Percentiles rank a stretch among this genome's conserved stretches.
Conservation (phyloP, 495 filamentous ascomycete species). For the Penicillium nucicola region DNA sequence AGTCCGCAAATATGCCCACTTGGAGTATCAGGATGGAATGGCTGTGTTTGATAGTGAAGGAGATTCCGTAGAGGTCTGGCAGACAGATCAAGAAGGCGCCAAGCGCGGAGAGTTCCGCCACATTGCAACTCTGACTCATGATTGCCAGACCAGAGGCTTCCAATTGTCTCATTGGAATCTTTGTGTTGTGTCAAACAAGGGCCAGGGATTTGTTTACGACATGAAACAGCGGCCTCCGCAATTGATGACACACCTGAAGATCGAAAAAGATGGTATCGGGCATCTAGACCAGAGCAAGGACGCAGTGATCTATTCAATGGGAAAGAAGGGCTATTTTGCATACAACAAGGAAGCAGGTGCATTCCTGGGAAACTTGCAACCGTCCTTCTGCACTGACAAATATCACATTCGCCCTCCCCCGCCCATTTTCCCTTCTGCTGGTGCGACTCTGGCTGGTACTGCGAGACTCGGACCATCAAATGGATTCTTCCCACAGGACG, state of each 20-base stretch:
- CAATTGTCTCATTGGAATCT: constrained; percentile 38
- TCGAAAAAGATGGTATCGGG: constrained; percentile 32
- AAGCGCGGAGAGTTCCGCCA: constrained; percentile 35
- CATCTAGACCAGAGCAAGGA: constrained; percentile 38
- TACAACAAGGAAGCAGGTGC: constrained; percentile 30
- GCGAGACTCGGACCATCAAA: constrained; percentile 12
- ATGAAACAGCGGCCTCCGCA: constrained; percentile 36
- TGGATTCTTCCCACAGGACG: constrained; percentile 8
- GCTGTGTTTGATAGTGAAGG: constrained; percentile 39
- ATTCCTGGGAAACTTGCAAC: constrained; percentile 29
- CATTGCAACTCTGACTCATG: constrained; percentile 33
- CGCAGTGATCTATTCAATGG: constrained; percentile 38
- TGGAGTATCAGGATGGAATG: constrained; percentile 44
- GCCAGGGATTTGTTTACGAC: constrained; percentile 40
- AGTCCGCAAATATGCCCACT: constrained; percentile 35
- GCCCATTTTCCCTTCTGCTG: constrained; percentile 7
- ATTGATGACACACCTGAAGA: constrained; percentile 25
- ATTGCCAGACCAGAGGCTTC: constrained; percentile 39
- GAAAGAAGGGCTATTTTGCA: constrained; percentile 31
- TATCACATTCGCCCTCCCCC: constrained; percentile 33
- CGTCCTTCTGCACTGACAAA: constrained; percentile 23
- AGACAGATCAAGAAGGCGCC: constrained; percentile 28
- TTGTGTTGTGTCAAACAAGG: constrained; percentile 38
- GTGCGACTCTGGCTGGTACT: constrained; percentile 16
- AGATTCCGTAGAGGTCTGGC: constrained; percentile 38